Conservation (phyloP, 345 rosid genomes). For the Salix suchowensis region DNA sequence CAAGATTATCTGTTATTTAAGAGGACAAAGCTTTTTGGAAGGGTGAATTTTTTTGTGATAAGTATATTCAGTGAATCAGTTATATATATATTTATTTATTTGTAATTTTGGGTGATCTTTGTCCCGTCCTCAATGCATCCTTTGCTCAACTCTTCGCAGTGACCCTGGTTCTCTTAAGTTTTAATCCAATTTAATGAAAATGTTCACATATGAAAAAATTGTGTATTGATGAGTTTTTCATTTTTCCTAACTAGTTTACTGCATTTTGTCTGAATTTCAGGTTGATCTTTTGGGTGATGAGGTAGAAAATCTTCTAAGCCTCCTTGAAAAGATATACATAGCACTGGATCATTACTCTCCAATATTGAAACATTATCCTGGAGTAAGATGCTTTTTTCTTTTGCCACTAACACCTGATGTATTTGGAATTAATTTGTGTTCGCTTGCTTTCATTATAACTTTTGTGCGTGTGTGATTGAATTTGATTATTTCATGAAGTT, state of each 20-base stretch:
- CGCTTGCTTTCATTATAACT: not conserved
- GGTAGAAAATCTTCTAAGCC: conserved; percentile 65
- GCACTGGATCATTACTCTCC: conserved; percentile 95
- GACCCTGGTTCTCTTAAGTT: not conserved
- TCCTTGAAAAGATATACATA: conserved; percentile 88
- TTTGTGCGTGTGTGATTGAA: not conserved
- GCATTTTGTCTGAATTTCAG: conserved; percentile 39
- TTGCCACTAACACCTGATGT: not conserved
- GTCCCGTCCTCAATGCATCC: not conserved
- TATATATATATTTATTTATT: not conserved
- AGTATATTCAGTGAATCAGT: not conserved
- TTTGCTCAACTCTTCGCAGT: not conserved
- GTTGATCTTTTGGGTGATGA: conserved; percentile 93
- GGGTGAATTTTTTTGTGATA: not conserved
- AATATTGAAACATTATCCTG: conserved; percentile 75
- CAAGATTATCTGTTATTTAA: not conserved
- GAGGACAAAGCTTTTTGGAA: not conserved
- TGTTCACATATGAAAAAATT: not conserved
- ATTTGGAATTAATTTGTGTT: not conserved
- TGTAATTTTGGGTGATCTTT: not conserved
- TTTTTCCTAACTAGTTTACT: not conserved
- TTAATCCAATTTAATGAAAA: not conserved
- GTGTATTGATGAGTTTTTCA: not conserved
- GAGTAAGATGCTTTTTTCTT: conserved; percentile 48
- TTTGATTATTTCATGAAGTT: not conserved